These are phyloP conservation scores for Pestalotiopsis sp. DNA, from an alignment of 2,329 filamentous ascomycete species.

Conservation along the genomic window DNA sequence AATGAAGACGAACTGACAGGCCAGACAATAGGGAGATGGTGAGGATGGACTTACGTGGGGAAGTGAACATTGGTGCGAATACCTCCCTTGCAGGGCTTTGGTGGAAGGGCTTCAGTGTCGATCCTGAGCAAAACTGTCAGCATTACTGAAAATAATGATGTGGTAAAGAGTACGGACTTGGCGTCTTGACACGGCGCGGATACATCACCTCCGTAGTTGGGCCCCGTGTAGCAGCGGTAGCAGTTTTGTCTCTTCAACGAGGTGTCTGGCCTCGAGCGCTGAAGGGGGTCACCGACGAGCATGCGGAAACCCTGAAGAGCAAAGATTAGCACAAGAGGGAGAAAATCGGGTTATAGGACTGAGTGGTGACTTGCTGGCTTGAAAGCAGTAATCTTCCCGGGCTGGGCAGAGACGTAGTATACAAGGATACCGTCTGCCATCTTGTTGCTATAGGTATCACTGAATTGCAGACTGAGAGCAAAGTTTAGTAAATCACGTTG, in stretches of 20 bases:
- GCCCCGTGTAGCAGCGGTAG: conserved; percentile 34
- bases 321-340: neutral
- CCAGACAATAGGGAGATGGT: conserved; percentile 7
- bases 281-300: conserved; percentile 43
- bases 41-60: conserved; percentile 15
- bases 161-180: neutral
- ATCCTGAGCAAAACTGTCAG: neutral
- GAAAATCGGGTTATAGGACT: neutral
- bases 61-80: conserved; percentile 6
- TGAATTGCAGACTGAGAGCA: neutral
- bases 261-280: conserved; percentile 17
- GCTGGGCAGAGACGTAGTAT: conserved; percentile 39
- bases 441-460: conserved; percentile 24
- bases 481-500: too few species aligned
- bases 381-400: conserved; percentile 13
- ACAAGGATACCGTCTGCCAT: conserved; percentile 31
- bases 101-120: neutral
- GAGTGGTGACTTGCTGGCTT: neutral
- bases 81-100: conserved; percentile 3
- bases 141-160: too few species aligned
- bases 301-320: conserved; percentile 44
- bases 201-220: conserved; percentile 3
- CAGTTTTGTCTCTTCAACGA: conserved; percentile 35
- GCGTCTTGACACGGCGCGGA: conserved; percentile 2
- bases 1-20: conserved; percentile 40